Conservation (phyloP, 371 early-diverging fungal genomes). For the Gilbertella persicaria region DNA sequence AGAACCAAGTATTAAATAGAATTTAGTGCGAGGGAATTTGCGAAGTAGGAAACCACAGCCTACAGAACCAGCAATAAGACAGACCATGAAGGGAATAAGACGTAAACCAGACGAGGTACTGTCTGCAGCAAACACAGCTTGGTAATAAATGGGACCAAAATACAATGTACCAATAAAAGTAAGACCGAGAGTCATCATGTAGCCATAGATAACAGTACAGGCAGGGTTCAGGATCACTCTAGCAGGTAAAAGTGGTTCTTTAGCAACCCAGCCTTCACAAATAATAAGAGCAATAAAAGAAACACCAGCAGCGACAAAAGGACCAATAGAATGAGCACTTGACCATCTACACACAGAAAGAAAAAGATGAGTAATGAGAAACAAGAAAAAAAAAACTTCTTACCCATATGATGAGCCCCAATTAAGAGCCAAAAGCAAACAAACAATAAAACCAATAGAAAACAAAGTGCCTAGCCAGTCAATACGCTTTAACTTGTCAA, state of each 20-base stretch:
- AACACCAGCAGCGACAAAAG: conserved; percentile 50
- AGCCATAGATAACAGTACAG: conserved; percentile 44
- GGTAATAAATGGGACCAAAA: conserved; percentile 68
- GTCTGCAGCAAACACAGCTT: conserved; percentile 42
- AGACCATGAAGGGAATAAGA: conserved; percentile 46
- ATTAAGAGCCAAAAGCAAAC: conserved; percentile 52
- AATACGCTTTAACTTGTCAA: conserved; percentile 61
- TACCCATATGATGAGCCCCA: conserved; percentile 50
- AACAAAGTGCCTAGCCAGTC: conserved; percentile 62
- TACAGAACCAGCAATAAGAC: conserved; percentile 40
- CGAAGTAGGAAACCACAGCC: conserved; percentile 29
- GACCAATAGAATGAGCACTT: conserved; percentile 49
- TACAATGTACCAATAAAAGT: conserved; percentile 71
- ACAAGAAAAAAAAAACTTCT: not conserved
- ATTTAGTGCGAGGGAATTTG: conserved; percentile 29
- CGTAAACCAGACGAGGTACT: conserved; percentile 45
- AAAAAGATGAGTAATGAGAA: too few species aligned
- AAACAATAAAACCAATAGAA: conserved; percentile 37
- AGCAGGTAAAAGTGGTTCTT: conserved; percentile 46
- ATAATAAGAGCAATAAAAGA: conserved; percentile 39
- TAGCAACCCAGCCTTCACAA: conserved; percentile 53
- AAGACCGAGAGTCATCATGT: conserved; percentile 65
- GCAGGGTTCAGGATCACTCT: conserved; percentile 36
- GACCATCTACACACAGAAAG: conserved; percentile 47
- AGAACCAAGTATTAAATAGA: conserved; percentile 31